Evolutionary conservation across 768 basidiomycete species (phyloP), one percentile per base, ranked within the genome.

Genomic region (Tricholoma furcatifolium): DNA sequence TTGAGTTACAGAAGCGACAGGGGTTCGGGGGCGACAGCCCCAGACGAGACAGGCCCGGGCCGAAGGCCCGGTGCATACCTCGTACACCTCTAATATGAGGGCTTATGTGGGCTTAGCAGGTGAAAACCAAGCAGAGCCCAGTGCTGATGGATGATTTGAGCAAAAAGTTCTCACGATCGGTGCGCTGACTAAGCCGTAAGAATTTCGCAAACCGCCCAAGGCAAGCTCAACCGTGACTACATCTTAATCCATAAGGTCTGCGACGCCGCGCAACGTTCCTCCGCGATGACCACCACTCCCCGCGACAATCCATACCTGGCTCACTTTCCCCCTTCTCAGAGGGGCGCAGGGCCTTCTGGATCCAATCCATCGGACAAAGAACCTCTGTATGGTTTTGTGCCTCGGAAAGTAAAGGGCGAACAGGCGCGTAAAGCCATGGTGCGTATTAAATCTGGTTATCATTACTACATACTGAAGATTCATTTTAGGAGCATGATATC

Each of bases 341-440:
- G 73, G 34, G 70, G 72, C 32, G 65, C 60, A 7, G 62, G 62
- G 1, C 59, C 56, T 50, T 64, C 57, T 8, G 47, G 55, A 17
- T 53, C 54, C 17, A 54, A 50, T 42, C 32, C 44, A 41, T 10
- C 47, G n/a, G 20, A 10, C 4, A 79, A 70, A 55, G 79, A 87
- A 47, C 90, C 91, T 10, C 67, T 94, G 2, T 85, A 77, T 63
- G 91, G 90, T 8, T 84, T 91, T 61, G 63, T 90, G 42, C 84
- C 90, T 0, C 75, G 92, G 49, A 81, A 76, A 58, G 87, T 90
- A 31, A 80, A 70, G 0, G 85, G 80, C 2, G 70, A 74, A 5
- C 83, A 91, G 71, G 88, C 86, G 12, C 77, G 80, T 54, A 74
- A 72, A 46, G 87, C 85, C 20, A 74, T 94, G 81, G 91, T 92